A percentile compares a stretch with the other conserved stretches of the same genome.
Evolutionary conservation across 345 rosid species (phyloP).

Genomic region (Citrus medica): DNA sequence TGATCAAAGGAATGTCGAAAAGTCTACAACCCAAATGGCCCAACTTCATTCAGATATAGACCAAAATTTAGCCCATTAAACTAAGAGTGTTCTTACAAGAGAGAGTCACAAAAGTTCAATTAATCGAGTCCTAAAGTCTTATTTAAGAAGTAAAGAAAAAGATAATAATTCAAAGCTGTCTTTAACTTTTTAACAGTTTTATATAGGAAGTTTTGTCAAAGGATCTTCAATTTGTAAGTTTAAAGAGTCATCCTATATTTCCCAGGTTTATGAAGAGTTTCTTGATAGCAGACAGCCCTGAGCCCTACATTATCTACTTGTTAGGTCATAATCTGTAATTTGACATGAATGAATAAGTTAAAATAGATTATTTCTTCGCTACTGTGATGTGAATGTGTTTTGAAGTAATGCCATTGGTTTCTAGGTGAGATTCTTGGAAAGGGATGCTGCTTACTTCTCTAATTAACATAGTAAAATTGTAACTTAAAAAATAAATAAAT

Average conservation of each 20-base stretch:
- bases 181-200: neutral
- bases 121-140: neutral
- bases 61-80: neutral
- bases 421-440: neutral
- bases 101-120: neutral
- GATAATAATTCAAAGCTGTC: neutral
- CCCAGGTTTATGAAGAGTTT: neutral
- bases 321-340: neutral
- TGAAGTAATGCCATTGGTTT: neutral
- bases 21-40: neutral
- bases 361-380: neutral
- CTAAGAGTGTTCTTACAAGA: neutral
- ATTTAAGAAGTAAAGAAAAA: neutral
- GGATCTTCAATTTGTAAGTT: neutral
- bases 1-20: neutral
- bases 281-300: neutral
- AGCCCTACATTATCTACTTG: neutral
- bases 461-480: neutral
- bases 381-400: neutral
- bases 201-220: neutral
- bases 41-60: neutral
- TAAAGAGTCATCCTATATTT: neutral
- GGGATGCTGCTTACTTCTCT: neutral
- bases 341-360: neutral
- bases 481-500: too few relatives aligned